Conservation (phyloP, 1,284 basidiomycete genomes). For the Tausonia pullulans region DNA sequence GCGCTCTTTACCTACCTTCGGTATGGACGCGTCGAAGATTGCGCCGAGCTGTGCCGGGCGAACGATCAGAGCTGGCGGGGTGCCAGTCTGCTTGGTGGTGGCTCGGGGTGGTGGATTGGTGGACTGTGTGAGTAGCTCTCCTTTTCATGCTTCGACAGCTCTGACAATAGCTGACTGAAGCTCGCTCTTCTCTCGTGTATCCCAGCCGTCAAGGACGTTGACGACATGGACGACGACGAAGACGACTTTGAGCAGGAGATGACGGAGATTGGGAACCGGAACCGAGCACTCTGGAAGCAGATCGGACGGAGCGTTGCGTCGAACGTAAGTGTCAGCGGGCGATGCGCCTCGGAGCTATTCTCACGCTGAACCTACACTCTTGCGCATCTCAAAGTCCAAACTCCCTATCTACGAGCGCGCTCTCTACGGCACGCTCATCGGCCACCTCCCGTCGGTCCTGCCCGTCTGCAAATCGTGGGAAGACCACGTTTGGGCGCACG, state of each 20-base stretch:
- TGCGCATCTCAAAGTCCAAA: constrained; percentile 40
- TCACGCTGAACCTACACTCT: neutral
- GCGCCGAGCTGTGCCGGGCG: constrained; percentile 10
- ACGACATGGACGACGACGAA: constrained; percentile 5
- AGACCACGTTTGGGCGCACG: constrained; percentile 87
- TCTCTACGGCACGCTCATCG: constrained; percentile 77
- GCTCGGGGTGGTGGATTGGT: constrained; percentile 14
- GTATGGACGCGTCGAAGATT: constrained; percentile 6
- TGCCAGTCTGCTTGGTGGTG: constrained; percentile 12
- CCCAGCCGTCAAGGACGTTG: neutral
- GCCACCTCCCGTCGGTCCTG: constrained; percentile 63
- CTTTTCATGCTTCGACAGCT: neutral
- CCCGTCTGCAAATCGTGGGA: constrained; percentile 81
- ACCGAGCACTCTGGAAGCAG: constrained; percentile 67
- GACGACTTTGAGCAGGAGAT: neutral
- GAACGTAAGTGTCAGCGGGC: constrained; percentile 44
- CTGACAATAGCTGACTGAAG: neutral
- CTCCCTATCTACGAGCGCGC: constrained; percentile 66
- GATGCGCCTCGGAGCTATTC: neutral
- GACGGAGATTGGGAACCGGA: constrained; percentile 13
- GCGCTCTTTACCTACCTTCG: constrained; percentile 14
- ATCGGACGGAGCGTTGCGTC: constrained; percentile 66
- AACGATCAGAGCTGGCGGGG: constrained; percentile 17
- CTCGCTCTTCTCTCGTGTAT: too few relatives aligned
- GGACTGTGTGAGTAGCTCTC: constrained; percentile 2